These are phyloP conservation scores for Termitomyces eurrhizus DNA, from an alignment of 768 basidiomycete genomes.

Conservation along the genomic window DNA sequence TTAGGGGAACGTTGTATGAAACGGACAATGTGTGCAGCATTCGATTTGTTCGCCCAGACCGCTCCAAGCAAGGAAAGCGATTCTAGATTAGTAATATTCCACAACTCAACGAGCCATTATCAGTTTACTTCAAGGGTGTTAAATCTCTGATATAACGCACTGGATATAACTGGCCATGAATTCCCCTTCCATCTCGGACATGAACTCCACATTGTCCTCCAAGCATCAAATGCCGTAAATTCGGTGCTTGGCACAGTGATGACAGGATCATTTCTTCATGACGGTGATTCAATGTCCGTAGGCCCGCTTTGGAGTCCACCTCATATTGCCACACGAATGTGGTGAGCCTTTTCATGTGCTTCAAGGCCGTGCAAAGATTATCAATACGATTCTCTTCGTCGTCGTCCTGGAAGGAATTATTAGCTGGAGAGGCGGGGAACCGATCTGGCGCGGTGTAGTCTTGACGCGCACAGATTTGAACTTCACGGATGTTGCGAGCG, in stretches of 20 bases:
- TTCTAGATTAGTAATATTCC: conserved; percentile 24
- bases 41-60: conserved; percentile 24
- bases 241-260: conserved; percentile 23
- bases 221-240: conserved; percentile 32
- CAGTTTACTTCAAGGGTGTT: neutral
- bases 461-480: conserved; percentile 38
- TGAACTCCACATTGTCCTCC: conserved; percentile 36
- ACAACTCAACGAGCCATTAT: conserved; percentile 17
- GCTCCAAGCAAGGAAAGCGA: conserved; percentile 25
- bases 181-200: conserved; percentile 27
- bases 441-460: conserved; percentile 36
- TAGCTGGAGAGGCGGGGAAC: conserved; percentile 37
- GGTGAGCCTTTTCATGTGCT: conserved; percentile 37
- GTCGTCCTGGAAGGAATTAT: conserved; percentile 13
- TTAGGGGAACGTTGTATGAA: conserved; percentile 25
- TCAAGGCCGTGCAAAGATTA: conserved; percentile 37
- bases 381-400: conserved; percentile 21
- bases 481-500: conserved; percentile 41
- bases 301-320: conserved; percentile 15
- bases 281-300: conserved; percentile 26
- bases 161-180: conserved; percentile 32
- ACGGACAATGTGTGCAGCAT: conserved; percentile 19
- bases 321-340: conserved; percentile 41
- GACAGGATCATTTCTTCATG: conserved; percentile 39
- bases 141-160: conserved; percentile 6